phyloP scores from a whole-genome alignment of 495 filamentous ascomycete genomes.

The Lindgomyces ingoldianus region DNA sequence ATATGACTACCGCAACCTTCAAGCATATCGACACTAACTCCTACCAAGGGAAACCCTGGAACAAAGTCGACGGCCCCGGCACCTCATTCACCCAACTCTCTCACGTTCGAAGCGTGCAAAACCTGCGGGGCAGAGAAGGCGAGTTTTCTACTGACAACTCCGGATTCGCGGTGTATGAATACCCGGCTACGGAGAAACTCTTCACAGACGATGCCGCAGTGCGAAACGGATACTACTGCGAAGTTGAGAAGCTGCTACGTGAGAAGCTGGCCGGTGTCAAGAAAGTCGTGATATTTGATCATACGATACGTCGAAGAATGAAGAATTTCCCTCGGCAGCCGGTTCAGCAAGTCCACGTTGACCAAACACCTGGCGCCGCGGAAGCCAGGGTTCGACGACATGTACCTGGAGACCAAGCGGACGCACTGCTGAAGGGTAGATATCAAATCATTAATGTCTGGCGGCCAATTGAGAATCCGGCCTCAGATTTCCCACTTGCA shows the following conservation, averaged over 20 bases:
- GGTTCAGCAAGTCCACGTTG: slow-evolving; percentile 47
- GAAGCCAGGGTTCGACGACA: slow-evolving; percentile 43
- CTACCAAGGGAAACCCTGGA: slow-evolving; percentile 41
- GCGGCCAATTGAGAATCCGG: slow-evolving; percentile 64
- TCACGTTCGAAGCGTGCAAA: slow-evolving; percentile 36
- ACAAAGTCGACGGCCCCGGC: slow-evolving; percentile 45
- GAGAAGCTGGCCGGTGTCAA: slow-evolving; percentile 37
- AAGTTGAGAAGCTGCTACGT: slow-evolving; percentile 41
- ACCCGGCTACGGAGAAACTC: slow-evolving; percentile 38
- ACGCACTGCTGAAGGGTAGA: slow-evolving; percentile 60
- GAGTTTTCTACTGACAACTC: slow-evolving; percentile 42
- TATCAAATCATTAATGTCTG: slow-evolving; percentile 81
- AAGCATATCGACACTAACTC: slow-evolving; percentile 43
- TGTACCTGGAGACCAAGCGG: slow-evolving; percentile 56
- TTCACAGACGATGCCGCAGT: slow-evolving; percentile 42
- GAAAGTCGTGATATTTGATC: slow-evolving; percentile 48
- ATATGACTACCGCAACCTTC: slow-evolving; percentile 45
- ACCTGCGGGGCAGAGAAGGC: slow-evolving; percentile 36
- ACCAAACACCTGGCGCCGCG: slow-evolving; percentile 45
- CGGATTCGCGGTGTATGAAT: slow-evolving; percentile 42
- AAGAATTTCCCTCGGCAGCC: slow-evolving; percentile 44
- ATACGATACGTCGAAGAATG: slow-evolving; percentile 43
- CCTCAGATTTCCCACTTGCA: slow-evolving; percentile 44
- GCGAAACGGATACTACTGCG: slow-evolving; percentile 40
- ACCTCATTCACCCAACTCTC: slow-evolving; percentile 35